A percentile compares a stretch with the other conserved stretches of the same genome.
Evolutionary conservation across 2,329 filamentous ascomycete species (phyloP).

Genomic region (Onygenales sp.): DNA sequence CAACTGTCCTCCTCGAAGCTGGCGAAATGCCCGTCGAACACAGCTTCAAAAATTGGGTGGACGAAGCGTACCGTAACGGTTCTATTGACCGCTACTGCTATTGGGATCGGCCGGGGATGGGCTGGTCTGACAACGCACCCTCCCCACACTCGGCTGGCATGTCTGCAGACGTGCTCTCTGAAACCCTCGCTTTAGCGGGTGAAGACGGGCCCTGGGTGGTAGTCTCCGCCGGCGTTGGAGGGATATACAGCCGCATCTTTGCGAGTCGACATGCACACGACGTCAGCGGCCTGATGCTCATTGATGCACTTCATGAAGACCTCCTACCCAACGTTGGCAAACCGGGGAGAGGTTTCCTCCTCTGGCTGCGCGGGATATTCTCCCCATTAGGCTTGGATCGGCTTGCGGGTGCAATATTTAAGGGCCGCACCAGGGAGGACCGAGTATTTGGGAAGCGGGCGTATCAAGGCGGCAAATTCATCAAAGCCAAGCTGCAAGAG

Average conservation of each 20-base stretch:
- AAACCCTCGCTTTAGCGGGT: slow-evolving; percentile 68
- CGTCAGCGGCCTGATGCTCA: slow-evolving; percentile 68
- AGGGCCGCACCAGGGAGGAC: slow-evolving; percentile 69
- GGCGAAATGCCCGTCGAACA: slow-evolving; percentile 72
- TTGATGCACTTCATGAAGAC: slow-evolving; percentile 86
- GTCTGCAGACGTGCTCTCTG: slow-evolving; percentile 78
- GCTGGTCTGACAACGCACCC: slow-evolving; percentile 82
- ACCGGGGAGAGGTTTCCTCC: slow-evolving; percentile 64
- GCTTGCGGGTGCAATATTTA: slow-evolving; percentile 69
- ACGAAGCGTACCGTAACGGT: slow-evolving; percentile 65
- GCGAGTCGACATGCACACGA: slow-evolving; percentile 68
- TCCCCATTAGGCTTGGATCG: slow-evolving; percentile 80
- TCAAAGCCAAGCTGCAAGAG: slow-evolving; percentile 90
- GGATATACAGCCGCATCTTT: slow-evolving; percentile 85
- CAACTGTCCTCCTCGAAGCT: slow-evolving; percentile 78
- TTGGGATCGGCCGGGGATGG: slow-evolving; percentile 83
- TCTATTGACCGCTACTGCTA: slow-evolving; percentile 88
- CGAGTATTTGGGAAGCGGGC: slow-evolving; percentile 73
- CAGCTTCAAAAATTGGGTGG: slow-evolving; percentile 69
- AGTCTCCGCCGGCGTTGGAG: slow-evolving; percentile 76
- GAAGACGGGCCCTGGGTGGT: slow-evolving; percentile 86
- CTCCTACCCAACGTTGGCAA: slow-evolving; percentile 57
- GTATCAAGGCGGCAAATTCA: slow-evolving; percentile 69
- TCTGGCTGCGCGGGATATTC: slow-evolving; percentile 79
- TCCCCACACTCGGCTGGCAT: slow-evolving; percentile 90